phyloP scores from a whole-genome alignment of 495 filamentous ascomycete genomes.

The Penicillium samsonianum region DNA sequence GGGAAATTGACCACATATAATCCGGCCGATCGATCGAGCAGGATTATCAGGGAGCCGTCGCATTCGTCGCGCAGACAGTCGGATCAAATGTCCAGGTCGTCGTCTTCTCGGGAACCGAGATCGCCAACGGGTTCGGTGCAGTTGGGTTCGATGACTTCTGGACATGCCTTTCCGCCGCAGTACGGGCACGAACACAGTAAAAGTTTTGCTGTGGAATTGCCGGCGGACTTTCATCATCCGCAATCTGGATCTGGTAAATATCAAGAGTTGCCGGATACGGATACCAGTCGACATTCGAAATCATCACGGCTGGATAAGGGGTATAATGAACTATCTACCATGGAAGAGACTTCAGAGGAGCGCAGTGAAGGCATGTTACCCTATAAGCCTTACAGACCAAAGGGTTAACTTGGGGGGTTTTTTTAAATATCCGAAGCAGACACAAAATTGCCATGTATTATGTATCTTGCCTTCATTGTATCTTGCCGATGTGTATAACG shows the following conservation, averaged over 20 bases:
- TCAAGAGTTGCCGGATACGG: conserved; percentile 13
- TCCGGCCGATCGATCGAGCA: conserved; percentile 25
- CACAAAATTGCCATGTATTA: not conserved
- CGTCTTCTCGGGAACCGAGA: not conserved
- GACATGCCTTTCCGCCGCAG: not conserved
- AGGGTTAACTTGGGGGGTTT: not conserved
- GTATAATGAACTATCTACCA: not conserved
- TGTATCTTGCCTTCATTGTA: not conserved
- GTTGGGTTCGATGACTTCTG: not conserved
- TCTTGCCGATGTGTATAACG: too few species aligned
- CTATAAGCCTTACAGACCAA: not conserved
- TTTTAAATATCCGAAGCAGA: not conserved
- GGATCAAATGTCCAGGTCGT: conserved; percentile 8
- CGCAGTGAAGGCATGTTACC: not conserved
- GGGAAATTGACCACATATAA: conserved; percentile 33
- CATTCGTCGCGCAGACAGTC: conserved; percentile 5
- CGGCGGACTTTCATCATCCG: conserved; percentile 14
- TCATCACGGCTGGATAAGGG: conserved; percentile 1
- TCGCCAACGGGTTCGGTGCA: conserved; percentile 4
- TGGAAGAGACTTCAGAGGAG: not conserved
- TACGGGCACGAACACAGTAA: not conserved
- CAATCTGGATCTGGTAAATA: not conserved
- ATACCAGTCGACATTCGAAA: not conserved
- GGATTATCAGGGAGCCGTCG: not conserved
- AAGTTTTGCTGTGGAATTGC: conserved; percentile 12